A percentile compares a stretch with the other conserved stretches of the same genome.
phyloP scores from a whole-genome alignment of 306 rosid species.

The Vigna hirtella region DNA sequence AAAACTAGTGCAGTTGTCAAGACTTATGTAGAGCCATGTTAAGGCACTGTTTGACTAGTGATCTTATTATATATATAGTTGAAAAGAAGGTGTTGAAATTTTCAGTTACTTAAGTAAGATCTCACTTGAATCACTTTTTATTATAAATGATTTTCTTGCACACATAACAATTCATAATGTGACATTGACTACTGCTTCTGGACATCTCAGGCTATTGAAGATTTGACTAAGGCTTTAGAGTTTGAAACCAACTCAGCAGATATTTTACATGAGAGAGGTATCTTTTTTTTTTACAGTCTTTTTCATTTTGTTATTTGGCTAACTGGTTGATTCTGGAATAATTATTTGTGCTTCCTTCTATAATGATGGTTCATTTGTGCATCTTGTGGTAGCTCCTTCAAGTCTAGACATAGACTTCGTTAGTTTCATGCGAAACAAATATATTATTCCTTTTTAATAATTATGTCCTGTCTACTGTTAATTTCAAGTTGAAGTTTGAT shows the following conservation, averaged over 20 bases:
- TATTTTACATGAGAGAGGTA: constrained; percentile 95
- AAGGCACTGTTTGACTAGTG: constrained; percentile 6
- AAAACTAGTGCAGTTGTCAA: constrained; percentile 12
- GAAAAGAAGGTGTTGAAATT: constrained; percentile 4
- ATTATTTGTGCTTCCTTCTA: constrained; percentile 16
- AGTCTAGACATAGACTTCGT: constrained; percentile 13
- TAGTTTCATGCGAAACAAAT: constrained; percentile 22
- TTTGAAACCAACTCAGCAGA: constrained; percentile 84
- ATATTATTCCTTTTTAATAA: constrained; percentile 14
- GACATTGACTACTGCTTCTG: constrained; percentile 11
- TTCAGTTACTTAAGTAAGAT: constrained; percentile 20
- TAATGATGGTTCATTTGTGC: background rate
- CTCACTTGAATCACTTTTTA: constrained; percentile 5
- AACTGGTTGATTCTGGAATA: constrained; percentile 7
- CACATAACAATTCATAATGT: constrained; percentile 34
- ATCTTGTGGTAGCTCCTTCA: constrained; percentile 39
- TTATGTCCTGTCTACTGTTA: constrained; percentile 3
- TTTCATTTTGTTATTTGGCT: constrained; percentile 18
- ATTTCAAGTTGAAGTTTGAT: constrained; percentile 24
- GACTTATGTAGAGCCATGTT: constrained; percentile 23
- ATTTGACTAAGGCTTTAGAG: constrained; percentile 84
- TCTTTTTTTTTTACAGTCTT: constrained; percentile 32
- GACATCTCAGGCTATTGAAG: constrained; percentile 81
- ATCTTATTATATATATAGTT: constrained; percentile 5
- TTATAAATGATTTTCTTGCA: constrained; percentile 40